Base-by-base conservation (phyloP, 768 basidiomycete genomes). In the Collybia sp. region DNA sequence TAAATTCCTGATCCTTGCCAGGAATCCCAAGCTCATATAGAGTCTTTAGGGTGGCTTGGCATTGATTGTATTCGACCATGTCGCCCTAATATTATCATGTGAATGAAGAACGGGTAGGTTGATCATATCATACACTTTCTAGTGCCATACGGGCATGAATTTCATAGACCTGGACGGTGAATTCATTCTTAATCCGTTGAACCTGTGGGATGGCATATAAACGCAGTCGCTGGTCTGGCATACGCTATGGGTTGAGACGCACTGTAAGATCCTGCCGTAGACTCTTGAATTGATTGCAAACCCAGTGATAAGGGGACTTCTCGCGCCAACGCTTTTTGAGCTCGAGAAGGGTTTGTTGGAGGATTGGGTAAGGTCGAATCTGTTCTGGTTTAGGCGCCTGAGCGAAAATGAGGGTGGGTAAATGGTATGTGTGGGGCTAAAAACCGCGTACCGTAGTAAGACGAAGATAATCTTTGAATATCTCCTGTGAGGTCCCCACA, bases 31-130 rank as follows among this genome's bases (percentile, higher is more conserved):
- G 81, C 53, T 95, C 93, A 65, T 99, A 98, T 18, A 99, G 79
- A 42, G 80, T 78, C 58, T 86, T 87, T 37, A 98, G 71, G 53
- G 90, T 87, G 25, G 88, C 87, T 65, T 97, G 93, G 67, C 96
- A 99, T 65, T 94, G 90, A 65, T 96, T 98, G 63, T 95, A 98
- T 78, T 99, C 96, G 53, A 96, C 93, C 77, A 99, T 88, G 65
- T 99, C 96, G 59, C 76, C 81, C 95, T 99, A 66, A 12, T 34
- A 37, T 5, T 12, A 42, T 32, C 46, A 30, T 18, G 42, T n/a
- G n/a, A 17, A 36, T 57, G 33, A 45, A 34, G 30, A 39, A 49
- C 25, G 19, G 12, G 11, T 17, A 42, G 40, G 38, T 34, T 16
- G 49, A 51, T 49, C 58, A 52, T 36, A 42, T 58, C 52, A 42